A percentile compares a stretch with the other conserved stretches of the same genome.
phyloP scores from a whole-genome alignment of 2,329 filamentous ascomycete species.

The Grosmannia huntii region DNA sequence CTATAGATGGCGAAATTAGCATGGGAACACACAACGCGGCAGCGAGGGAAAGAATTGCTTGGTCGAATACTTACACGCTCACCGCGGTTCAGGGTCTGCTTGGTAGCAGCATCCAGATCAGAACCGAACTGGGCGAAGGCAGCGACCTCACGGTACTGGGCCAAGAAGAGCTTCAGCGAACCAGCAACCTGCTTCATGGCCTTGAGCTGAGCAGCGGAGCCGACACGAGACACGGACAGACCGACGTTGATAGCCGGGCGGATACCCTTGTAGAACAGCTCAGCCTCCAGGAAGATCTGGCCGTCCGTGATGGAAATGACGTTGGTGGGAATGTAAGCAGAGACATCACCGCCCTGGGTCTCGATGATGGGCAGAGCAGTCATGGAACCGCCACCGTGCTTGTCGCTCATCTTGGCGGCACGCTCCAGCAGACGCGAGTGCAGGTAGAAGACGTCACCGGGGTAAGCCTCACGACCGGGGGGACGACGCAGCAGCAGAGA shows the following conservation, averaged over 20 bases:
- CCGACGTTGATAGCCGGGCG: conserved; percentile 99
- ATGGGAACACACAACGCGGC: not conserved
- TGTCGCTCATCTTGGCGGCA: conserved; percentile 97
- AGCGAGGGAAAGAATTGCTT: not conserved
- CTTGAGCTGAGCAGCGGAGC: conserved; percentile 98
- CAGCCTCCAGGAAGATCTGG: conserved; percentile 98
- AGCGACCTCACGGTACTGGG: conserved; percentile 99
- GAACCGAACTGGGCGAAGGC: conserved; percentile 99
- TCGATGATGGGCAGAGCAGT: conserved; percentile 97
- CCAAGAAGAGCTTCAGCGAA: conserved; percentile 99
- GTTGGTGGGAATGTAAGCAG: conserved; percentile 99
- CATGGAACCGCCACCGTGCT: conserved; percentile 87
- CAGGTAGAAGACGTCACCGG: conserved; percentile 98
- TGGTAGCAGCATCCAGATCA: conserved; percentile 95
- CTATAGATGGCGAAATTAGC: conserved; percentile 25
- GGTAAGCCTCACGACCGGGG: conserved; percentile 97
- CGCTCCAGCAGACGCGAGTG: conserved; percentile 99
- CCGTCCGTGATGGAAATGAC: conserved; percentile 99
- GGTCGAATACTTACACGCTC: conserved; percentile 61
- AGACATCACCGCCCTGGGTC: conserved; percentile 99
- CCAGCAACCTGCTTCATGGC: conserved; percentile 99
- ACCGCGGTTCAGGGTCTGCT: conserved; percentile 96
- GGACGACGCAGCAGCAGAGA: conserved; percentile 94
- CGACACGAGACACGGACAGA: conserved; percentile 99
- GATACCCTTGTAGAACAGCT: conserved; percentile 99